phyloP scores from a whole-genome alignment of 441 rosid species.

The Kokia cookei region DNA sequence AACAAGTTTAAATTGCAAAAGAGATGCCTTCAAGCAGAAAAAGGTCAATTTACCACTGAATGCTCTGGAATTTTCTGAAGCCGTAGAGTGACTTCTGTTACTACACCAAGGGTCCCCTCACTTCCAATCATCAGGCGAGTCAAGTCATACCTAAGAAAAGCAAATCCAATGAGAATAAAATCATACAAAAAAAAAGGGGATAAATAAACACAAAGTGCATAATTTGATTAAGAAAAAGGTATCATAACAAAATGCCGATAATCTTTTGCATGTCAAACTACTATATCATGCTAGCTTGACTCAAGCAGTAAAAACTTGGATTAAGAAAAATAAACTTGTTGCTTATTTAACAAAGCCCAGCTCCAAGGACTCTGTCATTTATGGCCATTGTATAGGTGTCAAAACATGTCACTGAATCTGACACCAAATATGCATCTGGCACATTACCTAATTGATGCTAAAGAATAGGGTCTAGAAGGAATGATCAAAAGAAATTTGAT shows the following conservation, averaged over 20 bases:
- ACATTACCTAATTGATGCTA: background rate
- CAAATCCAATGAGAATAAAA: slow-evolving; percentile 6
- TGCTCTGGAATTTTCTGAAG: slow-evolving; percentile 91
- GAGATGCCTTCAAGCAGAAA: slow-evolving; percentile 2
- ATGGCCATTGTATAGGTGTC: background rate
- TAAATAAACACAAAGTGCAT: background rate
- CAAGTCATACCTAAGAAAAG: slow-evolving; percentile 63
- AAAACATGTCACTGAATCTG: background rate
- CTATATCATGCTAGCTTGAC: background rate
- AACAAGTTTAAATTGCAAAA: background rate
- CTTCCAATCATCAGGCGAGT: slow-evolving; percentile 92
- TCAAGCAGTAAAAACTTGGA: background rate
- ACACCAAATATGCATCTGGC: background rate
- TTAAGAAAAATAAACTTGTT: background rate
- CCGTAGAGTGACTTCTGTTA: slow-evolving; percentile 82
- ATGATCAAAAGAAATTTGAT: background rate
- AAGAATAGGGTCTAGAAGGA: background rate
- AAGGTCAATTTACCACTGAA: slow-evolving; percentile 61
- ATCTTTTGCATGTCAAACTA: background rate
- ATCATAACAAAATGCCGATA: background rate
- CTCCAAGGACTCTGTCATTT: background rate
- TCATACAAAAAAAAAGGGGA: background rate
- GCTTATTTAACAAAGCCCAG: background rate
- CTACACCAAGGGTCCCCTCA: slow-evolving; percentile 90
- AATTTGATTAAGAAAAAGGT: background rate